Conservation (phyloP, 1,284 basidiomycete genomes). For the Ganoderma lingzhi region DNA sequence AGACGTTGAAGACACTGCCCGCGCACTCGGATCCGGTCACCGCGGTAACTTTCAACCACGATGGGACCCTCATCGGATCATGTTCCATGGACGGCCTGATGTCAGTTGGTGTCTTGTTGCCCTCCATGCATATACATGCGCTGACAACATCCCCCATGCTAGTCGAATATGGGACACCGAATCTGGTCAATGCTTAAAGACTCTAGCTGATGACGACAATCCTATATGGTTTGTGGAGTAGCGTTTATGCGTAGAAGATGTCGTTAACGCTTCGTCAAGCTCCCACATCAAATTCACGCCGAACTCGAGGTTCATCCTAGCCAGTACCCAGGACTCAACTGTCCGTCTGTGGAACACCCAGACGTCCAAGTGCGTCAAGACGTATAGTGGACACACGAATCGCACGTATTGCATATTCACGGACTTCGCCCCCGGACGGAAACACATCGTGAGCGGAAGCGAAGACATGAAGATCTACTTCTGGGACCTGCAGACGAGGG, state of each 20-base stretch:
- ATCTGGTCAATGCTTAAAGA: conserved; percentile 97
- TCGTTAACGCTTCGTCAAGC: conserved; percentile 47
- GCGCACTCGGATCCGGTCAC: conserved; percentile 98
- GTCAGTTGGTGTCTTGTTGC: conserved; percentile 55
- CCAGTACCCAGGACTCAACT: conserved; percentile 91
- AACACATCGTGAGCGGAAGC: conserved; percentile 87
- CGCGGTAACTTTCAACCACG: conserved; percentile 91
- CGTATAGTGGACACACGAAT: conserved; percentile 87
- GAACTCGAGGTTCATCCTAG: conserved; percentile 89
- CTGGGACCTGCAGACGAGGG: conserved; percentile 91
- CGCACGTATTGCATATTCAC: conserved; percentile 79
- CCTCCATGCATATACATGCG: too few relatives aligned
- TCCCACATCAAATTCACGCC: conserved; percentile 91
- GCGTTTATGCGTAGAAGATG: conserved; percentile 10
- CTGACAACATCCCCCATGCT: conserved; percentile 24
- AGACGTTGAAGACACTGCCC: conserved; percentile 82
- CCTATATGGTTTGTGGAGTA: conserved; percentile 79
- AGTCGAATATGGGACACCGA: conserved; percentile 98
- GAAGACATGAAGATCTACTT: conserved; percentile 91
- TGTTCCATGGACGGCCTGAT: conserved; percentile 97
- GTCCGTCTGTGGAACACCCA: conserved; percentile 96
- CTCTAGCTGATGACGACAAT: conserved; percentile 95
- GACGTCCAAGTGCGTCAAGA: conserved; percentile 92
- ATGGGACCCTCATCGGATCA: conserved; percentile 94
- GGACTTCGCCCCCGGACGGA: conserved; percentile 62